Conservation (phyloP, 2,329 filamentous ascomycete species). For the Aspergillus caelatus region DNA sequence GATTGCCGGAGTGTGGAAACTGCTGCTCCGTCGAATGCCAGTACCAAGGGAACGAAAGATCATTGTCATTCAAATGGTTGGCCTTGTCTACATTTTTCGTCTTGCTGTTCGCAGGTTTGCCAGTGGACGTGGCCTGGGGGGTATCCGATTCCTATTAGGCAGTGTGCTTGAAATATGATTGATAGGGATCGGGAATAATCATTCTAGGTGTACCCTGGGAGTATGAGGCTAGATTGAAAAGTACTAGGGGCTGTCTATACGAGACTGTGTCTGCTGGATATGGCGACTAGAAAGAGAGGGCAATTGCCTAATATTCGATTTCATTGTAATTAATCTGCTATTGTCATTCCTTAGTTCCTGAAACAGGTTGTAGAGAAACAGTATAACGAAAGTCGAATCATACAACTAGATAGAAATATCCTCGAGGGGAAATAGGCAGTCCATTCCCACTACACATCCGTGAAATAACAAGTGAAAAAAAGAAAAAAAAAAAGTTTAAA, state of each 20-base stretch:
- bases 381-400: neutral
- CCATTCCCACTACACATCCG: neutral
- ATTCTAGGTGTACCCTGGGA: neutral
- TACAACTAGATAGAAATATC: neutral
- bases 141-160: constrained; percentile 2
- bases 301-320: neutral
- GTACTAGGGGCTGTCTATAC: neutral
- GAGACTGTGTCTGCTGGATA: neutral
- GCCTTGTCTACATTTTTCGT: neutral
- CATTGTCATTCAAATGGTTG: neutral
- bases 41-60: neutral
- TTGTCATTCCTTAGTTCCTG: neutral
- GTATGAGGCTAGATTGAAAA: neutral
- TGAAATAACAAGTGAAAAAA: neutral
- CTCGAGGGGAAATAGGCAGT: neutral
- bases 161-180: neutral
- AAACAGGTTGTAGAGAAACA: neutral
- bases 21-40: neutral
- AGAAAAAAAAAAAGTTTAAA: neutral
- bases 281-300: neutral
- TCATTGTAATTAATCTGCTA: neutral
- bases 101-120: neutral
- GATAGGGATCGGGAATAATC: neutral
- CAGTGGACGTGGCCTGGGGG: constrained; percentile 1
- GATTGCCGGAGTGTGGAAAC: neutral